Percentiles rank a stretch among this genome's conserved stretches.
Conservation (phyloP, 1,139 yeast species). For the Pichia inconspicua region DNA sequence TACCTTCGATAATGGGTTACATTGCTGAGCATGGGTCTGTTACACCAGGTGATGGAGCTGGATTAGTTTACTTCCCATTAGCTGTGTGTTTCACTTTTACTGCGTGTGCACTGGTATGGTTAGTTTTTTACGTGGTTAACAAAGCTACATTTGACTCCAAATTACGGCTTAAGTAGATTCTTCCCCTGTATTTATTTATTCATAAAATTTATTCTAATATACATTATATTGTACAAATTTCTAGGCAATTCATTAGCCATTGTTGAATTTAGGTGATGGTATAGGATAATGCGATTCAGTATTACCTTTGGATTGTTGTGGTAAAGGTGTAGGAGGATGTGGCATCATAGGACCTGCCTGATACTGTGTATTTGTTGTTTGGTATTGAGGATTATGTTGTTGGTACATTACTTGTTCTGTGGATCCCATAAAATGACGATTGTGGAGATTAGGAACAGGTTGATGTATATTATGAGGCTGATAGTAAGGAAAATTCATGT, state of each 20-base stretch:
- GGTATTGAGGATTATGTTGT: background rate
- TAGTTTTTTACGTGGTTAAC: constrained; percentile 19
- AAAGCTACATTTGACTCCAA: constrained; percentile 14
- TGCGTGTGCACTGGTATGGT: constrained; percentile 21
- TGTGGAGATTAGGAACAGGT: background rate
- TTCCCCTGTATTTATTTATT: background rate
- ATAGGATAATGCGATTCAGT: background rate
- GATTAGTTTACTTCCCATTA: constrained; percentile 26
- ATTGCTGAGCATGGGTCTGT: constrained; percentile 22
- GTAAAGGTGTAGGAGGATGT: background rate
- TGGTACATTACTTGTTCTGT: background rate
- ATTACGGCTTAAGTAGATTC: constrained; percentile 10
- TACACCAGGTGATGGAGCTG: constrained; percentile 19
- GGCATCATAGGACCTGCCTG: background rate
- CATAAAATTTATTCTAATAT: background rate
- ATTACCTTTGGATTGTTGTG: background rate
- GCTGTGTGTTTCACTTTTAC: constrained; percentile 18
- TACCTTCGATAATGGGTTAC: constrained; percentile 56
- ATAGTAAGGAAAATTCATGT: background rate
- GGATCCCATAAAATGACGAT: background rate
- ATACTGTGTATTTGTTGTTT: background rate
- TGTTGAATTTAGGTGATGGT: background rate
- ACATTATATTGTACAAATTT: background rate
- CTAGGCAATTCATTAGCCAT: background rate
- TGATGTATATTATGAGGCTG: background rate